Conservation (phyloP, 805 yeast genomes). For the Kuraishia ogatae region DNA sequence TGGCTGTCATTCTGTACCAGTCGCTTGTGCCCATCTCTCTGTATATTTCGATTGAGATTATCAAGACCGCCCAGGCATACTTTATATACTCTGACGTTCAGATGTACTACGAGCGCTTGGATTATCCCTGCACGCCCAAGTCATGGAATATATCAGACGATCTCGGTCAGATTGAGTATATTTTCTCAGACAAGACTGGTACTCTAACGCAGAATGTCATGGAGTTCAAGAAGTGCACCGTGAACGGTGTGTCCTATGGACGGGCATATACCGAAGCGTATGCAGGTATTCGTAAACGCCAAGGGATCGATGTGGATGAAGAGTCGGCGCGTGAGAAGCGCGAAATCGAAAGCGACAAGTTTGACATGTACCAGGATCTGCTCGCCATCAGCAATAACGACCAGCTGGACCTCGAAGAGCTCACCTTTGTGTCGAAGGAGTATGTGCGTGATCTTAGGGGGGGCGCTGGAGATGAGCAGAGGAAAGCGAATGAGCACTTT, state of each 20-base stretch:
- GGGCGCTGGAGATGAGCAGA: constrained; percentile 40
- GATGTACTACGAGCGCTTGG: constrained; percentile 61
- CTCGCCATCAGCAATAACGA: constrained; percentile 27
- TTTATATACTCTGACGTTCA: constrained; percentile 70
- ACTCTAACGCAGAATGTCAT: constrained; percentile 77
- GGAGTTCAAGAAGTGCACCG: constrained; percentile 79
- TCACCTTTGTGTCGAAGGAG: constrained; percentile 62
- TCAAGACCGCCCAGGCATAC: constrained; percentile 74
- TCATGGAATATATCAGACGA: constrained; percentile 84
- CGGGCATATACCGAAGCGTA: constrained; percentile 77
- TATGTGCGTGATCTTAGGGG: constrained; percentile 53
- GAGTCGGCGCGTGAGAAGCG: constrained; percentile 45
- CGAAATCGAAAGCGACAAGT: constrained; percentile 48
- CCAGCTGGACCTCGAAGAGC: constrained; percentile 44
- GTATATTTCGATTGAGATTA: constrained; percentile 74
- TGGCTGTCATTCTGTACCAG: constrained; percentile 67
- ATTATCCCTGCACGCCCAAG: constrained; percentile 78
- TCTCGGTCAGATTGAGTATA: constrained; percentile 77
- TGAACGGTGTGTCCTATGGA: constrained; percentile 67
- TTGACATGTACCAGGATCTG: constrained; percentile 45
- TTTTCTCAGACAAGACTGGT: constrained; percentile 81
- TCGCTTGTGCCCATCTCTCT: constrained; percentile 78
- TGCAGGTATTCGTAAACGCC: constrained; percentile 70
- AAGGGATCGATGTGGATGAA: constrained; percentile 65
- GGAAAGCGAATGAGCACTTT: constrained; percentile 58